A percentile compares a stretch with the other conserved stretches of the same genome.
Evolutionary conservation across 805 yeast species (phyloP).

Genomic region (Starmerella apis): DNA sequence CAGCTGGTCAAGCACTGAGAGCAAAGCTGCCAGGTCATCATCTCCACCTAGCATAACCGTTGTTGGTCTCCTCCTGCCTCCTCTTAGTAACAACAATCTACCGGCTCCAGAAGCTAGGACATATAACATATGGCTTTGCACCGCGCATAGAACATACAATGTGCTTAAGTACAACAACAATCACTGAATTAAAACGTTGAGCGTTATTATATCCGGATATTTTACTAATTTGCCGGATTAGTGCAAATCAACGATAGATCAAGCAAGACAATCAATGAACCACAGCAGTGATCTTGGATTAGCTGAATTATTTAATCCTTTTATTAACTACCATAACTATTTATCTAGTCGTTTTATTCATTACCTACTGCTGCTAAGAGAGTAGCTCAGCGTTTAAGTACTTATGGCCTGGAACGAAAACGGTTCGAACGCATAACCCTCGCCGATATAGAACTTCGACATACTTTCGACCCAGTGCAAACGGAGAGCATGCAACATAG

Average conservation of each 20-base stretch:
- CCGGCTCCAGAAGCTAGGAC: background rate
- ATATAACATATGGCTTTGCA: too few relatives aligned
- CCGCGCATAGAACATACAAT: too few relatives aligned
- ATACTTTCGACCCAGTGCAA: constrained; percentile 98
- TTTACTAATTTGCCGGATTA: too few relatives aligned
- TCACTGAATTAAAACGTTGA: too few relatives aligned
- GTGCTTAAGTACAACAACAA: too few relatives aligned
- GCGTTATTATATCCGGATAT: too few relatives aligned
- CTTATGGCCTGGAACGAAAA: constrained; percentile 44
- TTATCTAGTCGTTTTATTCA: background rate
- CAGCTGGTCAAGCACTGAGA: constrained; percentile 24
- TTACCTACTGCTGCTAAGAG: background rate
- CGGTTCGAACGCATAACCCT: constrained; percentile 85
- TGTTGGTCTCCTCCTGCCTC: background rate
- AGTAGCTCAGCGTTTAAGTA: background rate
- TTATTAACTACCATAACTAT: too few relatives aligned
- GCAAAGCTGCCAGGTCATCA: constrained; percentile 28
- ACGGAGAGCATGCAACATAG: constrained; percentile 97
- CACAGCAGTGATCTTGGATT: too few relatives aligned
- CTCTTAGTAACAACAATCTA: background rate
- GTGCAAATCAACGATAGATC: too few relatives aligned
- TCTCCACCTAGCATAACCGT: constrained; percentile 19
- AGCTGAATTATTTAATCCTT: too few relatives aligned
- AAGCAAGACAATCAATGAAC: too few relatives aligned
- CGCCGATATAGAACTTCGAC: constrained; percentile 97